Base-by-base conservation (phyloP, 208 protist species). In the Trypanosoma platydactyli region DNA sequence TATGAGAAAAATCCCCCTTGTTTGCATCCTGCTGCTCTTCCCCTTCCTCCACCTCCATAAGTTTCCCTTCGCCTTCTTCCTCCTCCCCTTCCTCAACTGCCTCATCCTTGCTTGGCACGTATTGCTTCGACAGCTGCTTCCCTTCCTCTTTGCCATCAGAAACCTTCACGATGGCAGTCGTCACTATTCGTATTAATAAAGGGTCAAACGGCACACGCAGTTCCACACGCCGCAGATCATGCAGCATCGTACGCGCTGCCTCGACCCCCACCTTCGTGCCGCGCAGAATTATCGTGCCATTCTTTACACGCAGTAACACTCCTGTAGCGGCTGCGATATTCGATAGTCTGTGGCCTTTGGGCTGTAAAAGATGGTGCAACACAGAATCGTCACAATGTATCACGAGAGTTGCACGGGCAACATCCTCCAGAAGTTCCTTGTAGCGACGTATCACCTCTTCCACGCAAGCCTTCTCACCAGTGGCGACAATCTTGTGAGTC, bases 251-350 rank as follows among this genome's bases (percentile, higher is more conserved):
- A 30, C 57, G 40, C 12, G 79, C 83, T 12, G 25, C 52, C 29
- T 64, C 41, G 7, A 83, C 79, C 25, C 60, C 72, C 53, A 73
- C 69, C 22, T 18, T 51, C 6, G 76, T 62, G 9, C 79, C 83
- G 9, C 45, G 44, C 15, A 85, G 40, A 33, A 59, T 69, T 29
- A 89, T 76, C 24, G 51, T 74, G 54, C 46, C 64, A 50, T 64
- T 71, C 22, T 50, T 52, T 57, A 77, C 81, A 38, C 60, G 44
- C 20, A 85, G 53, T n/a, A 64, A 56, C 16, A 76, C 73, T 24
- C 77, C 77, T 30, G 76, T 83, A 42, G 57, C 54, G 24, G 60
- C 51, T 59, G 84, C 76, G 6, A 88, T 75, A 29, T 63, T 40
- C 9, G 72, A 71, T 3, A 88, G 56, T 5, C 33, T 82, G n/a